Evolutionary conservation across 805 yeast genomes (phyloP), one percentile per base, ranked within the genome.

Genomic region (Tetrapisispora fleetii): DNA sequence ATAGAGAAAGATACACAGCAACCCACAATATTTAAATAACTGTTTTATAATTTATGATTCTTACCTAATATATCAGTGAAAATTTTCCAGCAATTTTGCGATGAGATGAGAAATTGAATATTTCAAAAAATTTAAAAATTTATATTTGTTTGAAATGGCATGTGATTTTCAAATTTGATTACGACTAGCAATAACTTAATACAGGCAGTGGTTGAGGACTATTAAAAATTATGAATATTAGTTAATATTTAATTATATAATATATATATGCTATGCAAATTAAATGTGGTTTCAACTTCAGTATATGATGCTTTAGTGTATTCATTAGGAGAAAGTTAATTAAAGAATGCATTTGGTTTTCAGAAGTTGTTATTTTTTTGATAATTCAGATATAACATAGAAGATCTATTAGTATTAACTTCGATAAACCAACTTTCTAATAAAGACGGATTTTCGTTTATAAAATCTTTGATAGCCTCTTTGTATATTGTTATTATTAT

Each of bases 351-450:
- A 6, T 32, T 32, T 32, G 13, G 10, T 32, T 32, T 32, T 14
- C 3, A 32, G 10, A 13, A 17, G 28, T 18, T 14, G n/a, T 11
- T 9, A 6, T 27, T 17, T 16, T 60, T 5, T 58, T 19, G 28
- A 37, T 56, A 55, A 27, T 48, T 46, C 27, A 58, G 43, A 41
- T 55, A 54, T 4, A 58, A 41, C n/a, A 52, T 27, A 16, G 54
- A 49, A 11, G 53, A 42, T 13, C 47, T 40, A 7, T 52, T 44
- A 11, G 47, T 18, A 17, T 52, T 52, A 7, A 50, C 35, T 24
- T 58, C 63, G n/a, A 59, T 52, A 54, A 57, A 59, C 61, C 62
- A 59, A 18, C 43, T 45, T 11, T 43, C 43, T 6, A 54, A 43
- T 13, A 36, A 10, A 7, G 35, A 18, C 13, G 52, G 50, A 48